Evolutionary conservation across 2,329 filamentous ascomycete genomes (phyloP).

Genomic region (Phyllosticta citriasiana): DNA sequence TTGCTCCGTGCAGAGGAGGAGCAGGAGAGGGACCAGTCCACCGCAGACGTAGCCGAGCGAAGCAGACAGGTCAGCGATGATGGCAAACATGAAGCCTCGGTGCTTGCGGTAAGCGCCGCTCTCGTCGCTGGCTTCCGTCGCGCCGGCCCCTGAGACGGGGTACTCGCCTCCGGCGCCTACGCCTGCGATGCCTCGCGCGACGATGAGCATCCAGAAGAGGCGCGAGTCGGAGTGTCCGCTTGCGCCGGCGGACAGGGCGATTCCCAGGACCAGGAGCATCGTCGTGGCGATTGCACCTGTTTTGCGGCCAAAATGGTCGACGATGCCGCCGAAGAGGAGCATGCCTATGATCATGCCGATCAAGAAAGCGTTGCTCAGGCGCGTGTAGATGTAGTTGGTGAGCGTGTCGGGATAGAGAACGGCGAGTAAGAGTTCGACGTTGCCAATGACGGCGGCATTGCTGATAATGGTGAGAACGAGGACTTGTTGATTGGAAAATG

Average conservation of each 20-base stretch:
- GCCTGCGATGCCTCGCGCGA: slow-evolving; percentile 36
- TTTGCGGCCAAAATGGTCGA: slow-evolving; percentile 24
- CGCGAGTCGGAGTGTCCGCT: slow-evolving; percentile 20
- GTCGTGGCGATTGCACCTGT: slow-evolving; percentile 26
- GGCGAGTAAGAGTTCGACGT: slow-evolving; percentile 22
- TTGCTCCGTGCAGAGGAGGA: slow-evolving; percentile 41
- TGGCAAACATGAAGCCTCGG: slow-evolving; percentile 48
- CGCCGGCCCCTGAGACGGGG: slow-evolving; percentile 40
- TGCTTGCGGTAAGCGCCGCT: slow-evolving; percentile 33
- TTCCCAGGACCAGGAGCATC: slow-evolving; percentile 22
- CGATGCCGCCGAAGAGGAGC: slow-evolving; percentile 24
- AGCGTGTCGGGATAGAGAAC: slow-evolving; percentile 24
- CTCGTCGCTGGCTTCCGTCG: slow-evolving; percentile 47
- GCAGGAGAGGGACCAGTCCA: slow-evolving; percentile 40
- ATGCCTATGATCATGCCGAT: slow-evolving; percentile 27
- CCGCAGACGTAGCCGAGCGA: slow-evolving; percentile 43
- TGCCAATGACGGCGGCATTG: slow-evolving; percentile 27
- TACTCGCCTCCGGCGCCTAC: slow-evolving; percentile 41
- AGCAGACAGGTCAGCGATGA: slow-evolving; percentile 42
- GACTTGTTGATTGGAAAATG: no score
- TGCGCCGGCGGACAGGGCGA: slow-evolving; percentile 21
- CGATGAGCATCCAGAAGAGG: slow-evolving; percentile 34
- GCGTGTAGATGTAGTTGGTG: slow-evolving; percentile 18
- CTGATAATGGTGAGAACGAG: neutral
- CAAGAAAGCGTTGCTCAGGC: slow-evolving; percentile 26